Evolutionary conservation across 148 eudicot genomes (phyloP).

Genomic region (Diospyros kaki): DNA sequence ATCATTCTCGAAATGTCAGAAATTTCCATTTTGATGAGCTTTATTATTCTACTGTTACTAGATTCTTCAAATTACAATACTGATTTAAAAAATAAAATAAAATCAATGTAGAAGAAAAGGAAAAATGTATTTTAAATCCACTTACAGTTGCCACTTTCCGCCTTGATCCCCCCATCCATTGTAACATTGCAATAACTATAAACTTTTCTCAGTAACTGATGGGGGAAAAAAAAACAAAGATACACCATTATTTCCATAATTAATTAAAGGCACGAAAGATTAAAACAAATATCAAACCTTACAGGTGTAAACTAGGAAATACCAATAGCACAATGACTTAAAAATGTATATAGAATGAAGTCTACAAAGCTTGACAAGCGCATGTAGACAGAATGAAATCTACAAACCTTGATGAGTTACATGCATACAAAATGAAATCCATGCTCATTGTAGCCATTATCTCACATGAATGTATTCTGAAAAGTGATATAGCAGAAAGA

Average conservation of each 20-base stretch:
- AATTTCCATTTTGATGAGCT: background rate
- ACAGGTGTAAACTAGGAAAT: background rate
- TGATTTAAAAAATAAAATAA: background rate
- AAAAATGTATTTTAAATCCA: background rate
- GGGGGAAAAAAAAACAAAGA: background rate
- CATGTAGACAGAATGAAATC: background rate
- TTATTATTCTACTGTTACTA: background rate
- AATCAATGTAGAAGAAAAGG: background rate
- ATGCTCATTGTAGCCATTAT: background rate
- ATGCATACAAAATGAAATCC: background rate
- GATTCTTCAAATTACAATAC: background rate
- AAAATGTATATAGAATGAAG: background rate
- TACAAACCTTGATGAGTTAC: background rate
- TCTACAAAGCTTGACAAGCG: background rate
- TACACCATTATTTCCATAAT: background rate
- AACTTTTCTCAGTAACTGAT: background rate
- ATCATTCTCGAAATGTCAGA: background rate
- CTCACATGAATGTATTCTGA: background rate
- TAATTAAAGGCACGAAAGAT: background rate
- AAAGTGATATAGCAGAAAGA: background rate
- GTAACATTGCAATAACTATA: conserved; percentile 45
- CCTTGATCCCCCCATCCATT: conserved; percentile 98
- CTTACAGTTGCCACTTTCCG: conserved; percentile 74
- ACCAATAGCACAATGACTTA: background rate
- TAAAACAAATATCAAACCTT: background rate